Conservation (phyloP, 768 basidiomycete genomes). For the Boletus speciosus region DNA sequence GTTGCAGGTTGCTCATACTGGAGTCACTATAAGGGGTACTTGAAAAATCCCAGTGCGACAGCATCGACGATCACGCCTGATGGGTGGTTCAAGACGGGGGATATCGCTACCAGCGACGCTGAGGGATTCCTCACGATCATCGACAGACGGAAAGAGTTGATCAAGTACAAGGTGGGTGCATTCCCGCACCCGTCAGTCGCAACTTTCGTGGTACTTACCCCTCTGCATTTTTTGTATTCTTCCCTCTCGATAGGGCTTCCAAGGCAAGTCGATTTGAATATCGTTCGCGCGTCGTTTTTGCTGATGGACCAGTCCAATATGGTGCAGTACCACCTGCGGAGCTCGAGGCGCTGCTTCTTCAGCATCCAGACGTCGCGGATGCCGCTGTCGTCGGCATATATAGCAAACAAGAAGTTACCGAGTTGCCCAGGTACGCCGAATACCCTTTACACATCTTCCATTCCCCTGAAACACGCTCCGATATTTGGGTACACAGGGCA, state of each 20-base stretch:
- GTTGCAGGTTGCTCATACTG: neutral
- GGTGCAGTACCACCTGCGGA: constrained; percentile 78
- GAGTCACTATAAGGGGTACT: constrained; percentile 55
- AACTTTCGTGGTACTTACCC: neutral
- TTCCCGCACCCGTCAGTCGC: neutral
- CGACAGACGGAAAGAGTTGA: constrained; percentile 70
- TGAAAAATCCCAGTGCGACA: constrained; percentile 71
- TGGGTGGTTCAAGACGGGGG: constrained; percentile 88
- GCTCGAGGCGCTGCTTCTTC: constrained; percentile 71
- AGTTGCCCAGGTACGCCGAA: constrained; percentile 61
- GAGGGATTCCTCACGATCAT: constrained; percentile 77
- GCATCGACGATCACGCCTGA: constrained; percentile 63
- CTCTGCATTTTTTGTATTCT: neutral
- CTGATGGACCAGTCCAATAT: neutral
- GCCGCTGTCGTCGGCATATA: constrained; percentile 78
- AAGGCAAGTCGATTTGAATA: constrained; percentile 43
- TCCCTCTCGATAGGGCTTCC: constrained; percentile 53
- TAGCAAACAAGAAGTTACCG: constrained; percentile 65
- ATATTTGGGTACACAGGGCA: constrained; percentile 38
- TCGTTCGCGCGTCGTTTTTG: neutral
- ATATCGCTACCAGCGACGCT: constrained; percentile 62
- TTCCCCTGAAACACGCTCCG: neutral
- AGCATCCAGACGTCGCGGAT: constrained; percentile 75
- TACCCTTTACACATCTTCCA: neutral
- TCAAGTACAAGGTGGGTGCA: constrained; percentile 61